Evolutionary conservation across 108 stramenopile genomes (phyloP), one percentile per base, ranked within the genome.

Genomic region (Nitzschia sp.): DNA sequence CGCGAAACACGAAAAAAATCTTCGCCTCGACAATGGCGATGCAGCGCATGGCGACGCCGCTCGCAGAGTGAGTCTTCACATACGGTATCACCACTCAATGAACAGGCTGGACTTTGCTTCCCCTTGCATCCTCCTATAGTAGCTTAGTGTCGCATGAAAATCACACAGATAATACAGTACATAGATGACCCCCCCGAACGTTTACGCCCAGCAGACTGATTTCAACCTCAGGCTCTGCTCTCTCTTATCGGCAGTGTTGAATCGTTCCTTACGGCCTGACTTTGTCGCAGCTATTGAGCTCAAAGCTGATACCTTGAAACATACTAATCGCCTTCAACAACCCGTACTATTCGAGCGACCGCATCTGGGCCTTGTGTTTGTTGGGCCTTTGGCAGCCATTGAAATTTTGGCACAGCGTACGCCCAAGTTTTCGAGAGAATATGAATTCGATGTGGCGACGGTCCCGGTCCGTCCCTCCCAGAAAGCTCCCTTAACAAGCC

Each of bases 221-320:
- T 47, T 69, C 31, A 57, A 69, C 19, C 30, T 38, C 0, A 55
- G 68, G 11, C n/a, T 69, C 30, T 58, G 27, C 11, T 69, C 68
- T 29, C 29, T 69, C 17, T 44, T 69, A 30, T 58, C 68, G 25
- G 6, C 45, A 36, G 46, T 69, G 2, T 16, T 58, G 57, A 28
- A 34, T 25, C 29, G 57, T n/a, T 21, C 30, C 3, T 15, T 58
- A n/a, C 57, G 57, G 8, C 57, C 57, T 33, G 25, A 25, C 33
- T 29, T 29, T 32, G 29, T 29, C n/a, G 16, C 30, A 8, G 57
- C 57, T 29, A 58, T 58, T 58, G 28, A 19, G 31, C 11, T 33
- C 27, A 58, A 58, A 29, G 57, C 32, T 1, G 32, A 34, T 8
- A 28, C 11, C n/a, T 34, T 58, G 32, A 1, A 8, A 8, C 15